Conservation (phyloP, 179 eudicot species). For the Corrigiola litoralis region DNA sequence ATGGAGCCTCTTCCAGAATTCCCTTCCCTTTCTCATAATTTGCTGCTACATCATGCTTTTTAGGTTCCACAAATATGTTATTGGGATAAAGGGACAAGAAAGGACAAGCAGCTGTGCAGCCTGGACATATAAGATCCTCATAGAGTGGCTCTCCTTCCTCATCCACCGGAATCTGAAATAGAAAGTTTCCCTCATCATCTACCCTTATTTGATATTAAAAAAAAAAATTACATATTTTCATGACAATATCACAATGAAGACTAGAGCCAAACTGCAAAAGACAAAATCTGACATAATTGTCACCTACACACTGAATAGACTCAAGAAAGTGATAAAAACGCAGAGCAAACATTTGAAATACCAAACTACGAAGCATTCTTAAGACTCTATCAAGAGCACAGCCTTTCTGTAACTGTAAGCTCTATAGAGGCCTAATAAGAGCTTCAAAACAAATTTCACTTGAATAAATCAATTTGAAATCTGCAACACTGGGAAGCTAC, state of each 20-base stretch:
- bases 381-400: no score
- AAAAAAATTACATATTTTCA: no score
- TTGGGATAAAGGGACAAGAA: conserved; percentile 69
- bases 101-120: conserved; percentile 57
- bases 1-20: conserved; percentile 35
- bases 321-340: no score
- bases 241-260: not conserved
- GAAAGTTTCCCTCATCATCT: not conserved
- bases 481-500: no score
- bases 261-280: not conserved
- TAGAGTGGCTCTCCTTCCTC: conserved; percentile 80
- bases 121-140: conserved; percentile 81
- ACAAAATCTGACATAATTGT: no score
- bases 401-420: no score
- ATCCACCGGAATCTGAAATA: conserved; percentile 70
- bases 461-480: no score
- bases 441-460: no score
- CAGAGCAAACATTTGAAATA: no score
- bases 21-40: conserved; percentile 47
- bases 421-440: no score
- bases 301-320: no score
- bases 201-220: not conserved
- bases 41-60: conserved; percentile 26
- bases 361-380: no score
- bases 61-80: conserved; percentile 42